These are phyloP conservation scores for Cinchona pubescens DNA, from an alignment of 257 asterid species.

Conservation along the genomic window DNA sequence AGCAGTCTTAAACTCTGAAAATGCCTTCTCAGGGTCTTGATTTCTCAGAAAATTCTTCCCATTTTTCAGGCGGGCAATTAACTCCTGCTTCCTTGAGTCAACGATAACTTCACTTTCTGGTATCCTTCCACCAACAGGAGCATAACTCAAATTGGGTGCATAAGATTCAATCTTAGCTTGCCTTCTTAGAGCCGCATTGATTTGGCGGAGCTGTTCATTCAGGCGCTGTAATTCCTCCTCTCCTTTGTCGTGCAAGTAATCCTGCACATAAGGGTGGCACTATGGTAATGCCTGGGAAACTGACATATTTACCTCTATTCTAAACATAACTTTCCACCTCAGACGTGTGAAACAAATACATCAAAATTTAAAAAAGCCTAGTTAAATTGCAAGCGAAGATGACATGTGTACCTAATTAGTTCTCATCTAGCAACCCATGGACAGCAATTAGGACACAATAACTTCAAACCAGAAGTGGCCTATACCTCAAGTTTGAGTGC, in stretches of 20 bases:
- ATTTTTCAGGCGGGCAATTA: slow-evolving; percentile 65
- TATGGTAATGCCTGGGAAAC: not conserved
- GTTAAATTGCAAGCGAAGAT: not conserved
- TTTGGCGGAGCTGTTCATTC: slow-evolving; percentile 94
- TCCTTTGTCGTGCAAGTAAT: slow-evolving; percentile 90
- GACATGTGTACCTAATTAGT: not conserved
- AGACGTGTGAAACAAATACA: not conserved
- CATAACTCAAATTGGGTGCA: slow-evolving; percentile 93
- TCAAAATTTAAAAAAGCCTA: not conserved
- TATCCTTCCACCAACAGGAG: slow-evolving; percentile 74
- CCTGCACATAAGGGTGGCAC: slow-evolving; percentile 33
- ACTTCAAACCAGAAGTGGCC: not conserved
- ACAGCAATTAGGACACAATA: not conserved
- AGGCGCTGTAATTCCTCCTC: slow-evolving; percentile 79
- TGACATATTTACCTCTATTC: not conserved
- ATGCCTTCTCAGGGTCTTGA: slow-evolving; percentile 83
- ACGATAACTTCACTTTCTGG: slow-evolving; percentile 79
- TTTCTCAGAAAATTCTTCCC: slow-evolving; percentile 82
- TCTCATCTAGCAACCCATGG: not conserved
- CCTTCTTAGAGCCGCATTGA: slow-evolving; percentile 84
- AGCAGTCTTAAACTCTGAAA: slow-evolving; percentile 74
- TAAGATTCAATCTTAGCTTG: slow-evolving; percentile 98
- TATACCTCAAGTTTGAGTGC: not conserved
- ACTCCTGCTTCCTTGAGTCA: slow-evolving; percentile 77
- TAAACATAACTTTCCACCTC: not conserved